phyloP scores from a whole-genome alignment of 1,284 basidiomycete species.

The Flammula alnicola region DNA sequence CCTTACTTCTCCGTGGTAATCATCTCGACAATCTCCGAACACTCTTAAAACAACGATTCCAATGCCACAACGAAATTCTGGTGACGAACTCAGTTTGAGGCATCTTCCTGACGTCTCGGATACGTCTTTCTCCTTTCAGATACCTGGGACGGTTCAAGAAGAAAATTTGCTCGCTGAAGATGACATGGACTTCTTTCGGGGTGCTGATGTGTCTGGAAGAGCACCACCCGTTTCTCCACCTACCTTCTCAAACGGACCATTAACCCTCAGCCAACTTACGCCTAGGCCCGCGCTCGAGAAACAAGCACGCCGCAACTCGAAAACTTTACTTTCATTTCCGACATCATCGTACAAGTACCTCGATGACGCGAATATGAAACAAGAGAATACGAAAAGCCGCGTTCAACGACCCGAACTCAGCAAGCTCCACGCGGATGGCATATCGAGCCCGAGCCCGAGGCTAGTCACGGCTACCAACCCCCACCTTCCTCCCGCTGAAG shows the following conservation, averaged over 20 bases:
- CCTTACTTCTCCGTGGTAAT: neutral
- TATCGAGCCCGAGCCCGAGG: conserved; percentile 26
- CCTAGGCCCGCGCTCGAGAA: conserved; percentile 32
- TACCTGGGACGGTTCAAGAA: conserved; percentile 40
- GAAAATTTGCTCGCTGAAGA: conserved; percentile 47
- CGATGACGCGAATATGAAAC: conserved; percentile 11
- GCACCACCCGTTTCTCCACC: conserved; percentile 31
- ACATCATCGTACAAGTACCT: conserved; percentile 14
- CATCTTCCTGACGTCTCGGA: conserved; percentile 52
- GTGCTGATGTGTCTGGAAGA: conserved; percentile 38
- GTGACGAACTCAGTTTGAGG: conserved; percentile 47
- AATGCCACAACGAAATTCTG: conserved; percentile 22
- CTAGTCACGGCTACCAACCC: conserved; percentile 16
- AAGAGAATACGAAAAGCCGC: conserved; percentile 10
- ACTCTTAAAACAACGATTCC: neutral
- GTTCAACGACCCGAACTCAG: conserved; percentile 21
- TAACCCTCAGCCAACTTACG: conserved; percentile 43
- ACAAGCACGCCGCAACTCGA: conserved; percentile 4
- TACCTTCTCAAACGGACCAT: conserved; percentile 28
- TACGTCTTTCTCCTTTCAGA: conserved; percentile 56
- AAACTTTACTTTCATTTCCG: conserved; percentile 14
- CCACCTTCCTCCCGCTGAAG: conserved; percentile 19
- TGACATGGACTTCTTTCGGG: conserved; percentile 45
- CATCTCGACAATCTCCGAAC: neutral
- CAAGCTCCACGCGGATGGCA: conserved; percentile 15